Percentiles rank a stretch among this genome's conserved stretches.
These are phyloP conservation scores for Camelina neglecta DNA, from an alignment of 345 rosid genomes.

Conservation along the genomic window DNA sequence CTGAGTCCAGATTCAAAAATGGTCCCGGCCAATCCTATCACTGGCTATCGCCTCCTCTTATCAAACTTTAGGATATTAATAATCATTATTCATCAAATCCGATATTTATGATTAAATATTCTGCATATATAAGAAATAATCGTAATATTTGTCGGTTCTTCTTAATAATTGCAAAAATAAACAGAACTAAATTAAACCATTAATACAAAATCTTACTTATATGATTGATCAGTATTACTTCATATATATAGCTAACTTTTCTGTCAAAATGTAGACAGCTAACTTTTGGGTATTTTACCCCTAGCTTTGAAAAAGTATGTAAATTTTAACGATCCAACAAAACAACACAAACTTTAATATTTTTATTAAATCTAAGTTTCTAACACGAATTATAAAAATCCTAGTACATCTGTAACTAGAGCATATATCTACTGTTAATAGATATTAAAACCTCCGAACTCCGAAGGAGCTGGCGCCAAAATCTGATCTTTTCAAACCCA, in stretches of 20 bases:
- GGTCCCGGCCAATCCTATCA: neutral
- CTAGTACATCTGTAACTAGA: neutral
- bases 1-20: neutral
- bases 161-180: neutral
- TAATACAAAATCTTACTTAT: neutral
- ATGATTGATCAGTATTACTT: neutral
- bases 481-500: conserved; percentile 57
- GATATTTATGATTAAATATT: too few species aligned
- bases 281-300: neutral
- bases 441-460: conserved; percentile 49
- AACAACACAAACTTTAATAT: neutral
- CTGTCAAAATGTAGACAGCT: neutral
- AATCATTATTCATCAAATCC: too few species aligned
- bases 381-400: conserved; percentile 6
- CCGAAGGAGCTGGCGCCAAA: conserved; percentile 80
- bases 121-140: too few species aligned
- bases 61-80: too few species aligned
- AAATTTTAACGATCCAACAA: neutral
- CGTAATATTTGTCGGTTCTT: neutral
- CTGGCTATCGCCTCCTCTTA: neutral
- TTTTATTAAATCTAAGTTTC: neutral
- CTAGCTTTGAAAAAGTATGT: neutral
- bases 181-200: neutral
- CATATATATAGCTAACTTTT: neutral
- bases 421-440: neutral